A percentile compares a stretch with the other conserved stretches of the same genome.
phyloP scores from a whole-genome alignment of 2,329 filamentous ascomycete genomes.

The Fusarium acutatum region DNA sequence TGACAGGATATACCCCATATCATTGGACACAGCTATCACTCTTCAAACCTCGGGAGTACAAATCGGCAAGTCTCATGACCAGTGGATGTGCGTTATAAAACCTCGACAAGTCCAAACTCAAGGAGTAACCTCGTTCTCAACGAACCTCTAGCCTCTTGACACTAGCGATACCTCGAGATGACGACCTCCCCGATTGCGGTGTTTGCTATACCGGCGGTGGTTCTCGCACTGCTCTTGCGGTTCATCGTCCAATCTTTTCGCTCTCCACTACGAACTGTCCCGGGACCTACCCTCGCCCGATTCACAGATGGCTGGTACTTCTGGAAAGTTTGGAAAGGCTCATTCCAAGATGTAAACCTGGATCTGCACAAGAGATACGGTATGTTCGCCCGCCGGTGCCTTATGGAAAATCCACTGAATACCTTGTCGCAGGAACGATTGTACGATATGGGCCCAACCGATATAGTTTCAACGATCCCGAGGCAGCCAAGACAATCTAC shows the following conservation, averaged over 20 bases:
- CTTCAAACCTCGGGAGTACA: neutral
- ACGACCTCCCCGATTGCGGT: neutral
- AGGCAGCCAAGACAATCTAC: constrained; percentile 24
- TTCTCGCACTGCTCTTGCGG: neutral
- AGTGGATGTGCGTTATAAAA: neutral
- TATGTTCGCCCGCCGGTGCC: rapidly evolving
- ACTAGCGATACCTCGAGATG: neutral
- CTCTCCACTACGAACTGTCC: neutral
- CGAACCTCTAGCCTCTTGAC: neutral
- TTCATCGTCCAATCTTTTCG: neutral
- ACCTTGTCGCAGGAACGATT: neutral
- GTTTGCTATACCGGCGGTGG: neutral
- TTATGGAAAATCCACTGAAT: neutral
- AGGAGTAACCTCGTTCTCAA: neutral
- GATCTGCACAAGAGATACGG: constrained; percentile 6
- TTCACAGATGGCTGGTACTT: constrained; percentile 16
- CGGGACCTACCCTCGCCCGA: neutral
- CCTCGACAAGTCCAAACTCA: neutral
- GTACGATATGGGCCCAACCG: constrained; percentile 11
- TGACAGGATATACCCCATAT: neutral
- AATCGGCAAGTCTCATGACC: neutral
- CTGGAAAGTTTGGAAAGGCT: neutral
- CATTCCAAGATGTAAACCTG: constrained; percentile 4
- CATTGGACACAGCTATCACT: neutral
- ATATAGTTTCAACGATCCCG: constrained; percentile 5